These are phyloP conservation scores for Penicillium polonicum DNA, from an alignment of 2,329 filamentous ascomycete species.

Conservation along the genomic window DNA sequence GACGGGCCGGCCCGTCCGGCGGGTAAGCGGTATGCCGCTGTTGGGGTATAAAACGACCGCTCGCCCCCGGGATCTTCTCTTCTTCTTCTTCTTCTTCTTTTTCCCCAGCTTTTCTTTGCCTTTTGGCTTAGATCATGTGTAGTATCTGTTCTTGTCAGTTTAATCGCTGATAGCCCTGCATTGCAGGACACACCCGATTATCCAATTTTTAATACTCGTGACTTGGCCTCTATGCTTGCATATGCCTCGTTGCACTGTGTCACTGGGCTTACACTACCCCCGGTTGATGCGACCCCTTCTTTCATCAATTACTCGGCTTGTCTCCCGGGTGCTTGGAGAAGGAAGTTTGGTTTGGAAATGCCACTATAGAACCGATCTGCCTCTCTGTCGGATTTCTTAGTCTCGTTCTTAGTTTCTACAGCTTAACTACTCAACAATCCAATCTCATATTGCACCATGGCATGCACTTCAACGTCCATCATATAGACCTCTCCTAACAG, in stretches of 20 bases:
- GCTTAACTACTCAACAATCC: no score
- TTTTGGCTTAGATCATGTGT: slow-evolving; percentile 81
- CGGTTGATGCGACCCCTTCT: slow-evolving; percentile 62
- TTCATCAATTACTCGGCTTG: slow-evolving; percentile 51
- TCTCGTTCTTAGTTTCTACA: no score
- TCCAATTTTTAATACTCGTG: slow-evolving; percentile 63
- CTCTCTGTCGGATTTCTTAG: no score
- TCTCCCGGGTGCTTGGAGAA: background rate
- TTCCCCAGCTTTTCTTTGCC: slow-evolving; percentile 51
- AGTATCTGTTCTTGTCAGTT: slow-evolving; percentile 98
- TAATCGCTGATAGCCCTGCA: slow-evolving; percentile 82
- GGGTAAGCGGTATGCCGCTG: background rate
- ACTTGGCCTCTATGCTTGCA: slow-evolving; percentile 68
- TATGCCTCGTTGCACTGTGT: slow-evolving; percentile 65
- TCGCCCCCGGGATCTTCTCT: background rate
- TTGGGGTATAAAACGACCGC: background rate
- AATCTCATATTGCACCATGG: no score
- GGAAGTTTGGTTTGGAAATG: background rate
- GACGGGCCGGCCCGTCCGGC: background rate
- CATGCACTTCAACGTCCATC: no score
- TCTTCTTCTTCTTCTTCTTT: slow-evolving; percentile 43
- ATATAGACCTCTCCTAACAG: no score
- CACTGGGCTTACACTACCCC: slow-evolving; percentile 72
- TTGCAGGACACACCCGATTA: slow-evolving; percentile 71
- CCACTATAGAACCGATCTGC: no score